Evolutionary conservation across 73 alveolate genomes (phyloP), one percentile per base, ranked within the genome.

Genomic region (Paramecium caudatum): DNA sequence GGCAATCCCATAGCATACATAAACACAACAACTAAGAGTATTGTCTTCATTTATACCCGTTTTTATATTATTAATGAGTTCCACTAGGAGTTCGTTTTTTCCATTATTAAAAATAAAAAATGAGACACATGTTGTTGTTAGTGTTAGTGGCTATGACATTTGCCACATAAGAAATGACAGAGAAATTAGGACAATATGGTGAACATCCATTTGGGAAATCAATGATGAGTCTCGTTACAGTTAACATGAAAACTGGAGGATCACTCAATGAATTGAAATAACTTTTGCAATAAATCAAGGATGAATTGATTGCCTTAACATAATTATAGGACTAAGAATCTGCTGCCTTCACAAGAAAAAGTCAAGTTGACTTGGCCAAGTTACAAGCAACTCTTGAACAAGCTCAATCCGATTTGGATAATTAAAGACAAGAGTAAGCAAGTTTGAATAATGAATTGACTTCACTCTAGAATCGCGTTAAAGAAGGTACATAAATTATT

Each of bases 211-310:
- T 68, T 16, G 8, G 50, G 30, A 17, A 47, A 68, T 68, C 84
- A 2, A 68, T 68, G 84, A 37, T 68, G 9, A 68, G 34, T 9
- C 34, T 68, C 25, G 84, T 68, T 33, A 37, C 48, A 32, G 33
- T 68, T 10, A 68, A 68, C 37, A 68, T 68, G 84, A 34, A 68
- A 68, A 68, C 84, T 25, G 84, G 84, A 34, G 84, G 84, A 32
- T 37, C 84, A 68, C 34, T 68, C 9, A 68, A 32, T 68, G 84
- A 68, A 37, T 68, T 68, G 34, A 68, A 68, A 37, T 37, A 68
- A 23, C 50, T 68, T 32, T 37, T 68, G 19, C 16, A 68, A 68
- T 68, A 68, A 30, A 68, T 68, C 12, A 68, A 68, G 50, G 84
- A 68, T 68, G 84, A 68, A 33, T 68, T 68, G 37, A 68, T 68